Percentiles rank a stretch among this genome's conserved stretches.
Conservation (phyloP, 306 rosid species). For the Cyamopsis tetragonoloba region DNA sequence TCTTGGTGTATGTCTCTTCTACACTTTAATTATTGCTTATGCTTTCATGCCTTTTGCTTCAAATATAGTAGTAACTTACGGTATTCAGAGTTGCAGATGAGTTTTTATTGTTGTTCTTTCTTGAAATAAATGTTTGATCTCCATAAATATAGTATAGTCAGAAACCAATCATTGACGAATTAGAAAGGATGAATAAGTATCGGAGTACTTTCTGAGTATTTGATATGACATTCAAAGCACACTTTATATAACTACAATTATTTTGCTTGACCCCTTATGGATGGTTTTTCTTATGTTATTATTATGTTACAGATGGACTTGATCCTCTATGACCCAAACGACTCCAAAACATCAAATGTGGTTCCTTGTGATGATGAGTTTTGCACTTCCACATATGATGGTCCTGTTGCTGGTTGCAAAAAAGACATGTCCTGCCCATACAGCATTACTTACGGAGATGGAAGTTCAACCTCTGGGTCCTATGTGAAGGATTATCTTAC, state of each 20-base stretch:
- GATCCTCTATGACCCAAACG: conserved; percentile 50
- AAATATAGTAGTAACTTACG: background rate
- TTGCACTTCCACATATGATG: conserved; percentile 54
- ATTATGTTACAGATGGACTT: conserved; percentile 59
- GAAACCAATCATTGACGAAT: background rate
- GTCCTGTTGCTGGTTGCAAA: conserved; percentile 55
- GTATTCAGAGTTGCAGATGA: background rate
- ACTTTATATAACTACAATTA: background rate
- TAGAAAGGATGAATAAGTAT: background rate
- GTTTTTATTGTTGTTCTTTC: background rate
- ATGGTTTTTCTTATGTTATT: conserved; percentile 26
- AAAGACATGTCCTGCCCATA: conserved; percentile 52
- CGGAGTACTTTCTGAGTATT: background rate
- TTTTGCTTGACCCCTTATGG: conserved; percentile 16
- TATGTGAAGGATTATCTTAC: conserved; percentile 64
- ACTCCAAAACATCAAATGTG: conserved; percentile 48
- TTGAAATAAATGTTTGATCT: background rate
- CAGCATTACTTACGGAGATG: conserved; percentile 77
- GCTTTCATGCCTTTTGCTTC: conserved; percentile 1
- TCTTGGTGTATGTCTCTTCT: conserved; percentile 61
- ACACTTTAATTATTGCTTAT: background rate
- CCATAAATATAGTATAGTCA: background rate
- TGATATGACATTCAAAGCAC: background rate
- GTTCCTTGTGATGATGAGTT: conserved; percentile 61
- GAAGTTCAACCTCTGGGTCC: conserved; percentile 71